Percentiles rank a stretch among this genome's conserved stretches.
These are phyloP conservation scores for Neurospora sp. DNA, from an alignment of 495 filamentous ascomycete species.

Conservation along the genomic window DNA sequence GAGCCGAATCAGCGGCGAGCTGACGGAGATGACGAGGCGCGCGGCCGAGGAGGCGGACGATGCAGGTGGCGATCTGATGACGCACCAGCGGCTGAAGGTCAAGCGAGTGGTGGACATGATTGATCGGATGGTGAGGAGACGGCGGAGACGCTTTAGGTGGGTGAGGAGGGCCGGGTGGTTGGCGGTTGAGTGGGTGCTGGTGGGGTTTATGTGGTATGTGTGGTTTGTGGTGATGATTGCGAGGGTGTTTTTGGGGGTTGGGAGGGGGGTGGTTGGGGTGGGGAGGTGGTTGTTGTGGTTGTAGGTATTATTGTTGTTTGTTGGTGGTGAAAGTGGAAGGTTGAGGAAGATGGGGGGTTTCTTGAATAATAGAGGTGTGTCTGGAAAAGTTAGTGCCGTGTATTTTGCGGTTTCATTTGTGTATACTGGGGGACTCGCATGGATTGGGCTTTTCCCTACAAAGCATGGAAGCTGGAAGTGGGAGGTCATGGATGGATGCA, in stretches of 20 bases:
- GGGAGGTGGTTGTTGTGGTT: constrained; percentile 76
- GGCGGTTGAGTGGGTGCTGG: constrained; percentile 67
- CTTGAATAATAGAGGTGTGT: background rate
- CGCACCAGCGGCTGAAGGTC: constrained; percentile 60
- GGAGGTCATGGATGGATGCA: background rate
- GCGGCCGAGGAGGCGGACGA: constrained; percentile 69
- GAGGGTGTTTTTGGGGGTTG: constrained; percentile 48
- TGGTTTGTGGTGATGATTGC: constrained; percentile 70
- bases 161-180: constrained; percentile 58
- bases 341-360: background rate
- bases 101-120: constrained; percentile 71
- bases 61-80: constrained; percentile 61
- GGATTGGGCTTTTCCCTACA: background rate
- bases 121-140: constrained; percentile 56
- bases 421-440: background rate
- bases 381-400: background rate
- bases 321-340: background rate
- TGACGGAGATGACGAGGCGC: constrained; percentile 47
- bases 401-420: background rate
- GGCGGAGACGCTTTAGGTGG: constrained; percentile 64
- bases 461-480: background rate
- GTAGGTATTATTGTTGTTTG: constrained; percentile 15
- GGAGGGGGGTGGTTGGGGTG: constrained; percentile 45
- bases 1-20: constrained; percentile 23
- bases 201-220: constrained; percentile 74